Evolutionary conservation across 371 early-diverging fungal genomes (phyloP).

Genomic region (Syncephalastrum monosporum): DNA sequence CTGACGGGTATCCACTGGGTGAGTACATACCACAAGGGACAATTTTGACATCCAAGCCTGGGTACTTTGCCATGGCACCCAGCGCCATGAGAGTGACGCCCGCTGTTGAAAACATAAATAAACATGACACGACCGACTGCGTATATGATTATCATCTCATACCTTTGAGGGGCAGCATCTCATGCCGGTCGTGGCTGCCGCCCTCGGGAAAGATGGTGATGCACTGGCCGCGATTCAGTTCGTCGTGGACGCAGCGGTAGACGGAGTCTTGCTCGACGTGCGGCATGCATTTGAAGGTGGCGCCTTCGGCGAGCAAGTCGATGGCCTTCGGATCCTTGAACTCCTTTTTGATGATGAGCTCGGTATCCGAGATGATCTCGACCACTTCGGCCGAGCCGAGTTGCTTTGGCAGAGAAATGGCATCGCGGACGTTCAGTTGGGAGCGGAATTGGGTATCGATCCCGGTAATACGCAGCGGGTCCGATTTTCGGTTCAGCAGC

Average conservation of each 20-base stretch:
- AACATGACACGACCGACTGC: neutral
- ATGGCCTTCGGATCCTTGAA: conserved; percentile 68
- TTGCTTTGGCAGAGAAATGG: conserved; percentile 56
- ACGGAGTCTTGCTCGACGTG: conserved; percentile 88
- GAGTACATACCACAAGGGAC: conserved; percentile 73
- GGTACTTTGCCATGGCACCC: conserved; percentile 90
- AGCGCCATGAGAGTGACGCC: conserved; percentile 93
- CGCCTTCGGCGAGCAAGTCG: conserved; percentile 63
- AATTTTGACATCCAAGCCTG: conserved; percentile 86
- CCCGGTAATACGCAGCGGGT: conserved; percentile 66
- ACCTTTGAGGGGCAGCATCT: conserved; percentile 93
- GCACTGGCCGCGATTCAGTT: conserved; percentile 77
- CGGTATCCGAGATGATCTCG: conserved; percentile 78
- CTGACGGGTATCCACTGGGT: neutral
- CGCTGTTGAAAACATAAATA: conserved; percentile 37
- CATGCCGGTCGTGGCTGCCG: conserved; percentile 94
- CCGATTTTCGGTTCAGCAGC: conserved; percentile 57
- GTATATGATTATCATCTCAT: neutral
- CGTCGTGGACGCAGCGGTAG: conserved; percentile 79
- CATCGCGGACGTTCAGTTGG: conserved; percentile 56
- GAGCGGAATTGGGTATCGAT: conserved; percentile 65
- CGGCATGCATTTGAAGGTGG: conserved; percentile 78
- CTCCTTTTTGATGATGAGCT: conserved; percentile 58
- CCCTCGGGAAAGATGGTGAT: conserved; percentile 99
- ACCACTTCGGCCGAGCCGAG: conserved; percentile 63